A percentile compares a stretch with the other conserved stretches of the same genome.
phyloP scores from a whole-genome alignment of 164 flowering plant genomes.

The Warburgia ugandensis region DNA sequence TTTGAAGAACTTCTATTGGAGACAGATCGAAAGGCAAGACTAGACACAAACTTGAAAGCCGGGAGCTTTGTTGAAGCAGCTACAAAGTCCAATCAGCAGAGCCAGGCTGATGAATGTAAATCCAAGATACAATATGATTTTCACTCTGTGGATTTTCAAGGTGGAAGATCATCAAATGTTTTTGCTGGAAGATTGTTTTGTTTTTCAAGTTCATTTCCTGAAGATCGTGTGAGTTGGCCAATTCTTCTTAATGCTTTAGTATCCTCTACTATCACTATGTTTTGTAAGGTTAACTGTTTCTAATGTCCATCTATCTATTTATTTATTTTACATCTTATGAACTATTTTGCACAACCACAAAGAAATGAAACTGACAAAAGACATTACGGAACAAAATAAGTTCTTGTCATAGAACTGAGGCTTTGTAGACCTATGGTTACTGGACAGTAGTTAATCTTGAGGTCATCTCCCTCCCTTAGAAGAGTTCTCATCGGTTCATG shows the following conservation, averaged over 20 bases:
- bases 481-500: too few species aligned
- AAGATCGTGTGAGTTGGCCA: constrained; percentile 52
- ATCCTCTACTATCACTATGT: not conserved
- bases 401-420: too few species aligned
- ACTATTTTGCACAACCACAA: too few species aligned
- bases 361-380: too few species aligned
- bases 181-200: constrained; percentile 55
- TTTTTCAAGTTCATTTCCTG: constrained; percentile 76
- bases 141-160: constrained; percentile 12
- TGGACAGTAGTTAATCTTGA: too few species aligned
- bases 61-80: constrained; percentile 15
- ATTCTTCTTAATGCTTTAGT: not conserved
- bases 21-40: constrained; percentile 22
- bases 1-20: constrained; percentile 24
- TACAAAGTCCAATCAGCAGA: constrained; percentile 12
- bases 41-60: constrained; percentile 14
- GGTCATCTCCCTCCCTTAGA: too few species aligned
- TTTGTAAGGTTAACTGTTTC: not conserved
- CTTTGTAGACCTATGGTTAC: too few species aligned
- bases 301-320: not conserved
- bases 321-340: too few species aligned
- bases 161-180: constrained; percentile 28
- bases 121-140: constrained; percentile 20
- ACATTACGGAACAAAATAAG: too few species aligned
- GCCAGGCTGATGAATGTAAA: constrained; percentile 17